Evolutionary conservation across 176 grass and related monocot genomes (phyloP).

Genomic region (Dactylis glomerata): DNA sequence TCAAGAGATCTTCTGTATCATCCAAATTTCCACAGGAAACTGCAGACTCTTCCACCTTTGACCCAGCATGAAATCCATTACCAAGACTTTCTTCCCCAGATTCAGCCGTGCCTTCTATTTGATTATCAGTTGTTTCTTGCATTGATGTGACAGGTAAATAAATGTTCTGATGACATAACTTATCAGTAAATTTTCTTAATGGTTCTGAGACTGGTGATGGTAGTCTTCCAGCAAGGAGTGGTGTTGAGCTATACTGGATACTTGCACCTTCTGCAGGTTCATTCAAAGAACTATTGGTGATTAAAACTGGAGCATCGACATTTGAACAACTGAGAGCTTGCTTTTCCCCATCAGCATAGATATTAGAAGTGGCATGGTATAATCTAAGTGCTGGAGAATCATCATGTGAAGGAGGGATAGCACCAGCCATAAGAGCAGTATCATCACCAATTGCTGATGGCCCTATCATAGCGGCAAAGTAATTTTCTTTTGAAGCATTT

Average conservation of each 20-base stretch:
- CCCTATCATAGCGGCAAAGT: slow-evolving; percentile 16
- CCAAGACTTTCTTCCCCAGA: slow-evolving; percentile 25
- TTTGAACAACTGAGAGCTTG: slow-evolving; percentile 37
- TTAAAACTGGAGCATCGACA: slow-evolving; percentile 17
- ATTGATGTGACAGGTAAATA: slow-evolving; percentile 52
- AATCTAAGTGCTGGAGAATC: slow-evolving; percentile 61
- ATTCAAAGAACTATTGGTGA: slow-evolving; percentile 23
- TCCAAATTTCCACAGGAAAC: slow-evolving; percentile 46
- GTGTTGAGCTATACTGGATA: slow-evolving; percentile 7
- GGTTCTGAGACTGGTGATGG: slow-evolving; percentile 33
- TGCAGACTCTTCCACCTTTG: slow-evolving; percentile 33
- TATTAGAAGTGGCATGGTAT: slow-evolving; percentile 49
- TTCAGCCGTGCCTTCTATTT: slow-evolving; percentile 39
- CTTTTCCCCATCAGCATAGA: slow-evolving; percentile 42
- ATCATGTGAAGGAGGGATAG: slow-evolving; percentile 36
- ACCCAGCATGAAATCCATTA: slow-evolving; percentile 40
- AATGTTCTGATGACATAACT: slow-evolving; percentile 44
- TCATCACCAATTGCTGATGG: slow-evolving; percentile 21
- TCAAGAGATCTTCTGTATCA: background rate
- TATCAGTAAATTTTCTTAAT: slow-evolving; percentile 33
- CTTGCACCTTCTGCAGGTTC: slow-evolving; percentile 24
- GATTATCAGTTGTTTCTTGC: slow-evolving; percentile 50
- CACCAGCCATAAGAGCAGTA: slow-evolving; percentile 20
- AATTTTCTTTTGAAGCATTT: slow-evolving; percentile 34
- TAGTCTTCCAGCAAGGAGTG: slow-evolving; percentile 14